Base-by-base conservation (phyloP, 805 yeast genomes). In the Ogataea dorogensis region DNA sequence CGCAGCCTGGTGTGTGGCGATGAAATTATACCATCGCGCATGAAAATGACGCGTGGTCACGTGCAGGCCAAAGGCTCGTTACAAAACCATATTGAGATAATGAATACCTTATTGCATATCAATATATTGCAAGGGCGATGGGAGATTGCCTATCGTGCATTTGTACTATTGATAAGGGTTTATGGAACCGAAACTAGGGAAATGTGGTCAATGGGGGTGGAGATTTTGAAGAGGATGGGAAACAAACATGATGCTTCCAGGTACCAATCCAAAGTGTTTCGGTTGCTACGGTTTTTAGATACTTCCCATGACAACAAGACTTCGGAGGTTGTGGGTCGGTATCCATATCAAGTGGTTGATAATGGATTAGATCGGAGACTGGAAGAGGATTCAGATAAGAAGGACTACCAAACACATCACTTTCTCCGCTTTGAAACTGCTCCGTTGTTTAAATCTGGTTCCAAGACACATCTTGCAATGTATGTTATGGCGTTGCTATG, bases 181-280 rank as follows among this genome's bases (percentile, higher is more conserved):
- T 72, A 72, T 1, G 54, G 55, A 1, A 65, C 75, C 8, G 86
- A 82, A 51, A 53, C 80, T 5, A 61, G 77, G 36, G 58, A 71
- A 3, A 51, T 81, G 8, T 83, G 89, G 89, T 73, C 82, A 0
- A 23, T 80, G 1, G 88, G 84, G 0, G 55, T 77, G 5, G 80
- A 76, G 41, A 74, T 81, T 5, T 50, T 81, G 15, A 49, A 51
- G 20, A 37, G 52, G 16, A 29, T 57, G 29, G 27, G 35, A 11
- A 20, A 12, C 7, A 17, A 20, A 12, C 12, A 31, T 9, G 31
- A 21, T 11, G 28, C 12, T 21, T 14, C 35, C 23, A 25, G 44
- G 5, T 43, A 19, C 23, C 46, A 38, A 23, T 28, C 39, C 17
- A 50, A 51, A 20, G 48, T 50, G 1, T 25, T 38, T 8, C 40